Percentiles rank a stretch among this genome's conserved stretches.
Evolutionary conservation across 2,329 filamentous ascomycete species (phyloP).

Genomic region (Tricladium varicosporioides): DNA sequence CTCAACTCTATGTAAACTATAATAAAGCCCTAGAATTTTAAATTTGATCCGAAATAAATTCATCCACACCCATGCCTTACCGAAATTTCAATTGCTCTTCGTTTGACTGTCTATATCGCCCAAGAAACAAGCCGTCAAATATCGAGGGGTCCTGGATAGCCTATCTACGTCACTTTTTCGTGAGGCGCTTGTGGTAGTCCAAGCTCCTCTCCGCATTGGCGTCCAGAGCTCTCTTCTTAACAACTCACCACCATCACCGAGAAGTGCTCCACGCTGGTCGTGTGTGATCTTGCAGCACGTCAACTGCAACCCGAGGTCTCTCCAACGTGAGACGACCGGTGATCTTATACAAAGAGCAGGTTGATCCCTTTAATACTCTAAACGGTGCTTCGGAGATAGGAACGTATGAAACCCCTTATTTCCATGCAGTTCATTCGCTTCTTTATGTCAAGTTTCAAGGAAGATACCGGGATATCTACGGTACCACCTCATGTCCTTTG

Average conservation of each 20-base stretch:
- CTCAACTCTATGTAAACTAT: no score
- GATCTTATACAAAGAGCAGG: not conserved
- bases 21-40: no score
- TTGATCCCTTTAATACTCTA: no score
- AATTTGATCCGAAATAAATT: no score
- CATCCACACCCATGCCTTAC: not conserved
- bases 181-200: not conserved
- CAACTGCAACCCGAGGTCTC: not conserved
- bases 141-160: not conserved
- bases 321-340: not conserved
- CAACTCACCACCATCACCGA: constrained; percentile 12
- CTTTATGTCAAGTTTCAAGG: not conserved
- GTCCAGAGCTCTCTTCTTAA: not conserved
- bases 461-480: no score
- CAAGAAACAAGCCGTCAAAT: no score
- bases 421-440: not conserved
- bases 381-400: constrained; percentile 1
- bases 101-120: no score
- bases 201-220: constrained; percentile 4
- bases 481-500: no score
- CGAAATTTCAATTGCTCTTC: not conserved
- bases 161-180: constrained; percentile 1
- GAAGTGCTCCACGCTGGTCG: constrained; percentile 19
- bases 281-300: constrained; percentile 6
- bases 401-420: not conserved